These are phyloP conservation scores for Stylonectria norvegica DNA, from an alignment of 2,329 filamentous ascomycete species.

Conservation along the genomic window DNA sequence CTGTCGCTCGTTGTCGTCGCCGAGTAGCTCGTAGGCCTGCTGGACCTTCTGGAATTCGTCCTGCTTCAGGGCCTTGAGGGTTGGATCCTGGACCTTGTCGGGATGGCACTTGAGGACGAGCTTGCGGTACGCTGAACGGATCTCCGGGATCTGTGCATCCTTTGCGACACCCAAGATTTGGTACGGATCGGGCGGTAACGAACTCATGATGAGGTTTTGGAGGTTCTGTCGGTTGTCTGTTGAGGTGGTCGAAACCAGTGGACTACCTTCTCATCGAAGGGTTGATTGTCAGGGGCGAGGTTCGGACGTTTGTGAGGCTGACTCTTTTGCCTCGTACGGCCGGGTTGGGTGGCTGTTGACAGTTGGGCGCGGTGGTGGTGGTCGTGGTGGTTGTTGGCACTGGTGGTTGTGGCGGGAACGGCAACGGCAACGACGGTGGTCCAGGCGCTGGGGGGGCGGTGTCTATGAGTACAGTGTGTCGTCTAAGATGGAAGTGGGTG, in stretches of 20 bases:
- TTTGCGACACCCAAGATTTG: slow-evolving; percentile 68
- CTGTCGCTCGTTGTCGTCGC: slow-evolving; percentile 66
- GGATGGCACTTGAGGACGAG: slow-evolving; percentile 86
- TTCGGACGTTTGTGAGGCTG: slow-evolving; percentile 22
- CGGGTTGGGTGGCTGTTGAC: slow-evolving; percentile 21
- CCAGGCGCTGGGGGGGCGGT: slow-evolving; percentile 26
- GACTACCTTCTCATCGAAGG: slow-evolving; percentile 24
- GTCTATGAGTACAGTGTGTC: slow-evolving; percentile 26
- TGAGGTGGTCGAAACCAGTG: slow-evolving; percentile 7
- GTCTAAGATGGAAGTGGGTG: slow-evolving; percentile 24
- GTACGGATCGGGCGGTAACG: slow-evolving; percentile 72
- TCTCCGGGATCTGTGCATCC: slow-evolving; percentile 66
- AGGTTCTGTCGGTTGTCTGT: slow-evolving; percentile 14
- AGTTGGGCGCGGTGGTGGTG: slow-evolving; percentile 21
- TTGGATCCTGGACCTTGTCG: slow-evolving; percentile 80
- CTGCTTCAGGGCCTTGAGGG: slow-evolving; percentile 72
- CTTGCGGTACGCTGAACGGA: slow-evolving; percentile 79
- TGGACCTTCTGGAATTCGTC: slow-evolving; percentile 91
- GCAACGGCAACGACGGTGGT: slow-evolving; percentile 20
- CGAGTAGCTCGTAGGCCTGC: slow-evolving; percentile 86
- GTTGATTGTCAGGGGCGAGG: slow-evolving; percentile 21
- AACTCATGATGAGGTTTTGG: slow-evolving; percentile 39
- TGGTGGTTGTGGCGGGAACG: slow-evolving; percentile 16
- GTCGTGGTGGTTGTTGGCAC: slow-evolving; percentile 17
- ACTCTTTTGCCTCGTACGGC: slow-evolving; percentile 15